These are phyloP conservation scores for Fusarium vanettenii DNA, from an alignment of 2,329 filamentous ascomycete species.

Conservation along the genomic window DNA sequence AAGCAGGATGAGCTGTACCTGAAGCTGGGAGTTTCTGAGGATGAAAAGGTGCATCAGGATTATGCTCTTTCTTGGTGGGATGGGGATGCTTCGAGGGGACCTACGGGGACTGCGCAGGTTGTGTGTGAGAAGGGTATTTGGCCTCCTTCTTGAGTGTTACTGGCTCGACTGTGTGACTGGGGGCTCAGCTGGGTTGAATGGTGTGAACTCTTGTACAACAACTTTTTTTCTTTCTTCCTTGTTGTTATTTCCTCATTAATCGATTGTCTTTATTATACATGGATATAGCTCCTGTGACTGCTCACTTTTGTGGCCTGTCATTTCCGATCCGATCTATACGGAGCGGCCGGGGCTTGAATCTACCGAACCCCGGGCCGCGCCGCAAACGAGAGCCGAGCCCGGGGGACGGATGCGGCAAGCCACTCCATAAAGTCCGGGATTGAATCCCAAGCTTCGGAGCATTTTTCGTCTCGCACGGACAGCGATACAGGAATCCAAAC, in stretches of 20 bases:
- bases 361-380: background rate
- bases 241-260: background rate
- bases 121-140: background rate
- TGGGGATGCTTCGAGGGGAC: background rate
- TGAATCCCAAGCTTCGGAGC: background rate
- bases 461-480: background rate
- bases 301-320: background rate
- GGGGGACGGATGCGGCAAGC: background rate
- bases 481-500: background rate
- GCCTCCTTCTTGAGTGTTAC: background rate
- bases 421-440: background rate
- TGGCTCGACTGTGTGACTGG: background rate
- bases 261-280: background rate
- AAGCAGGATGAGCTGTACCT: conserved; percentile 14
- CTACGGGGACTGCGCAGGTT: background rate
- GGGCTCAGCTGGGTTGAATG: background rate
- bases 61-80: background rate
- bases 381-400: background rate
- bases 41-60: background rate
- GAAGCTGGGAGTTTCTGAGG: conserved; percentile 3
- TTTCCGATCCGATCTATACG: background rate
- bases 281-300: background rate
- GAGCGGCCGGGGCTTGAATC: background rate
- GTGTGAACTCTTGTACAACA: background rate
- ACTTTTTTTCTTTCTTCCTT: background rate